Base-by-base conservation (phyloP, 148 eudicot genomes). In the Spergularia bocconei region DNA sequence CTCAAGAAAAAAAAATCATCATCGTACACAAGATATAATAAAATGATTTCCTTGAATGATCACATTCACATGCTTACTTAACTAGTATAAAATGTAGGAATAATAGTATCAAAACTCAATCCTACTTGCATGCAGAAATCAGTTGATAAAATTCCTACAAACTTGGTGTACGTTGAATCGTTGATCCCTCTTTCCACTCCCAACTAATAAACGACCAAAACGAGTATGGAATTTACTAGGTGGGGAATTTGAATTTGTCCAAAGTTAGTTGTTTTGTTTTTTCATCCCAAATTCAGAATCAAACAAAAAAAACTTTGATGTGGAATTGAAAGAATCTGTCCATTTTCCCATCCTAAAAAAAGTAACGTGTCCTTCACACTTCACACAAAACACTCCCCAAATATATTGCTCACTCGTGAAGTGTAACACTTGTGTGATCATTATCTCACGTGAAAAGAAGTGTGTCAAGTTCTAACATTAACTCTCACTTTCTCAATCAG, bases 181-280 rank as follows among this genome's bases (percentile, higher is more conserved):
- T 71, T 48, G 74, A 71, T 36, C 62, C 64, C 38, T 58, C 15
- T 7, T 33, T 41, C 20, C 29, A 29, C 52, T 29, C 12, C 48
- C 44, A 61, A 1, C 66, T 4, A 29, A 13, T 64, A 64, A 29
- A 29, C 36, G 36, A 29, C 36, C 2, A 29, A 29, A 29, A 29
- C 36, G 36, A 29, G 36, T 29, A 29, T 29, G 36, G 2, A 29
- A 29, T 29, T 29, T 29, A 29, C 7, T 48, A 51, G 21, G 77
- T 50, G 69, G 69, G 48, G 77, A 74, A 74, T 74, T 74, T 63
- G 69, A 63, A 74, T 63, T 63, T 74, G 77, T 74, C 60, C 69
- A 63, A 73, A 74, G 69, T 63, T 15, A 3, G 63, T 51, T 74
- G 48, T 50, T 63, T 50, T 29, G 36, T 29, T 67, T n/a, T 62